Base-by-base conservation (phyloP, 2,329 filamentous ascomycete genomes). In the Sporothrix variecibatus region DNA sequence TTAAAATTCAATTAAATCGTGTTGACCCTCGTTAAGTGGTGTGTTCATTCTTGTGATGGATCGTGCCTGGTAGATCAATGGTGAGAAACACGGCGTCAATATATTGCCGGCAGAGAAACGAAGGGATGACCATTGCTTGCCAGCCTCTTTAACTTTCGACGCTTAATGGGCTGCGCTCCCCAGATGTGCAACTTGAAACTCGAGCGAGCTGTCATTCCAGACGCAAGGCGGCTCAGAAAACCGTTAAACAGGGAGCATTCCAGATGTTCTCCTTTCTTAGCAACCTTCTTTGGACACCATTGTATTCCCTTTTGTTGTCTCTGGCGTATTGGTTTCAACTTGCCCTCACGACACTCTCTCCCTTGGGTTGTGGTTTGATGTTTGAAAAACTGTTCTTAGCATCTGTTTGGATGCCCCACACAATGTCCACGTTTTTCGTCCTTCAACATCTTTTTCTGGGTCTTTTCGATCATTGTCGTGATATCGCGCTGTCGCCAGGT, bases 401-500 rank as follows among this genome's bases (percentile, higher is more conserved):
- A n/a, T 43, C 17, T 8, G 38, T 7, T 38, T 38, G 56, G 1
- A 15, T 26, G 60, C 49, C 49, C 31, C 46, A 49, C 28, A 40
- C n/a, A 12, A 8, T 8, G 17, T 12, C 67, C 51, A 38, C 34
- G 34, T 71, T 43, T 28, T n/a, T 20, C 53, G 26, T 28, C 38
- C 28, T 40, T 70, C n/a, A 0, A 28, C 6, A 4, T 71, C 23
- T 20, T 40, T 60, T 71, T 28, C 40, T 56, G 31, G 26, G 49
- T 26, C 26, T 28, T 26, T 26, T 56, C 9, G 8, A 51, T 40
- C n/a, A 38, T 15, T 51, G 65, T n/a, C 56, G 34, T 62, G 34
- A 43, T 64, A 64, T n/a, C n/a, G n/a, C n/a, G n/a, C n/a, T n/a
- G n/a, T 64, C 60, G 34, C n/a, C 5, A 62, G 58, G 56, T 17